A percentile compares a stretch with the other conserved stretches of the same genome.
These are phyloP conservation scores for Tuber melanosporum DNA, from an alignment of 495 filamentous ascomycete species.

Conservation along the genomic window DNA sequence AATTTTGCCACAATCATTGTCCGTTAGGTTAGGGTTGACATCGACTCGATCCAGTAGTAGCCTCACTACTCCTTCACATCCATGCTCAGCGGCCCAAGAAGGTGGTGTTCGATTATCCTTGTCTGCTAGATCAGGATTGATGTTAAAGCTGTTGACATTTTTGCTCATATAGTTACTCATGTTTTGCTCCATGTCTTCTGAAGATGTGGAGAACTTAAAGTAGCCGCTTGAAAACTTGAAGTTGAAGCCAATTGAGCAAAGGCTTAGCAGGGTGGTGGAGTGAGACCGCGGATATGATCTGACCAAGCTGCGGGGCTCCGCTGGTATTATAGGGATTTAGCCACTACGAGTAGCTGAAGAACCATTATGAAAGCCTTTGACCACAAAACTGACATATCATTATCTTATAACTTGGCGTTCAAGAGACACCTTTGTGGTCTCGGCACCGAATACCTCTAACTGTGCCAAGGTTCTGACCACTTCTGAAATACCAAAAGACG, in stretches of 20 bases:
- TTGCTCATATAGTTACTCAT: neutral
- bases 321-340: neutral
- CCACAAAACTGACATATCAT: no score
- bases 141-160: neutral
- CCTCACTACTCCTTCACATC: slow-evolving; percentile 26
- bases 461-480: no score
- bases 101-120: slow-evolving; percentile 21
- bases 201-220: neutral
- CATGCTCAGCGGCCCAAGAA: slow-evolving; percentile 21
- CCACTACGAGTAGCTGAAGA: neutral
- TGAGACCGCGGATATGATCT: neutral
- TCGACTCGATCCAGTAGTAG: slow-evolving; percentile 9
- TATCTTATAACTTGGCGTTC: no score
- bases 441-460: no score
- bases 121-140: slow-evolving; percentile 11
- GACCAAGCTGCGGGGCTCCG: neutral
- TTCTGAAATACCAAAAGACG: no score
- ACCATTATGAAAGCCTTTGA: neutral
- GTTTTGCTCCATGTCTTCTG: neutral
- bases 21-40: slow-evolving; percentile 17
- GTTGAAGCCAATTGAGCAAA: neutral
- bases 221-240: no score
- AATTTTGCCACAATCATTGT: slow-evolving; percentile 13
- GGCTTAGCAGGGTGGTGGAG: neutral
- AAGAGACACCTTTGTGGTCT: no score